These are phyloP conservation scores for Syncephalis fuscata DNA, from an alignment of 371 early-diverging fungal species.

Conservation along the genomic window DNA sequence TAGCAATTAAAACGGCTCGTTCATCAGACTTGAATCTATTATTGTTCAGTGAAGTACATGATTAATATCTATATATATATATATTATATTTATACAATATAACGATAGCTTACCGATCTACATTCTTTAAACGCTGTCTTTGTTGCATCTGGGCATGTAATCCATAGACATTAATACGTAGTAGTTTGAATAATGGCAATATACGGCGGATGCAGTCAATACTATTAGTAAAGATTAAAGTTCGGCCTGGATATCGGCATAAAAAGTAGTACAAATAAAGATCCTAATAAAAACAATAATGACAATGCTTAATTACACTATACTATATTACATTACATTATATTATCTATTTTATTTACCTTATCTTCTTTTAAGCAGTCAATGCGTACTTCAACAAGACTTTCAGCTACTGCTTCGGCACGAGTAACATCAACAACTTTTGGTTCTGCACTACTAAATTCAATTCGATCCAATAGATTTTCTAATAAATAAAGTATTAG, in stretches of 20 bases:
- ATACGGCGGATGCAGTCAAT: conserved; percentile 81
- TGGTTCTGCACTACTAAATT: conserved; percentile 54
- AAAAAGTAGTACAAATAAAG: conserved; percentile 73
- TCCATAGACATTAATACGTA: conserved; percentile 46
- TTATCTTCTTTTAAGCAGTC: conserved; percentile 75
- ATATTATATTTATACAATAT: too few relatives aligned
- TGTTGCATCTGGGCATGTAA: conserved; percentile 94
- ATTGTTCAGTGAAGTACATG: conserved; percentile 1
- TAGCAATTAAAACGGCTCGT: conserved; percentile 61
- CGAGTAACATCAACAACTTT: conserved; percentile 49
- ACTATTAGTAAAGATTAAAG: conserved; percentile 87
- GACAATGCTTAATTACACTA: neutral
- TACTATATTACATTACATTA: too few relatives aligned
- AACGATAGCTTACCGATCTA: conserved; percentile 28
- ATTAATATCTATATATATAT: too few relatives aligned
- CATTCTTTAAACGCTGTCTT: conserved; percentile 76
- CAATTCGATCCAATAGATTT: conserved; percentile 49
- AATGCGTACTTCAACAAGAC: conserved; percentile 60
- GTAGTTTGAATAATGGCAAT: conserved; percentile 56
- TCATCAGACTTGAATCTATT: conserved; percentile 46
- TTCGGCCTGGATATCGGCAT: conserved; percentile 71
- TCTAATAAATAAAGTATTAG: conserved; percentile 14
- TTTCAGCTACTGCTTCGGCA: conserved; percentile 40
- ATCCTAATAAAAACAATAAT: conserved; percentile 21
- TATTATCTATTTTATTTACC: conserved; percentile 5